Conservation (phyloP, 192 early-diverging fungal species). For the Coemansia sp. region DNA sequence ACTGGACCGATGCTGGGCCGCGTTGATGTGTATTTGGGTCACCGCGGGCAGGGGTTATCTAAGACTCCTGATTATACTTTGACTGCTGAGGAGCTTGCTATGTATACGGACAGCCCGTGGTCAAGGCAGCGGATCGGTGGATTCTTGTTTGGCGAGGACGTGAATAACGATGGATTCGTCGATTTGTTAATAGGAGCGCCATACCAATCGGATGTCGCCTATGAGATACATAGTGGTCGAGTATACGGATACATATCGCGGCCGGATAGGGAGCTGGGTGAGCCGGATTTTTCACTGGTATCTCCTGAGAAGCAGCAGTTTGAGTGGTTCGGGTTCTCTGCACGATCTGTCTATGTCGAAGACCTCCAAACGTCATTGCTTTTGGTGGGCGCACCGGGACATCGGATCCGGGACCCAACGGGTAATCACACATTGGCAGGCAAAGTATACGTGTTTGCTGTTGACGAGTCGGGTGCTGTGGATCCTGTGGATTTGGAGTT, state of each 20-base stretch:
- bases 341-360: constrained; percentile 21
- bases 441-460: constrained; percentile 58
- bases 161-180: constrained; percentile 64
- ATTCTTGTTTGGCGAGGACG: constrained; percentile 61
- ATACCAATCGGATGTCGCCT: constrained; percentile 34
- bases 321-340: constrained; percentile 60
- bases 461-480: neutral
- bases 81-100: constrained; percentile 30
- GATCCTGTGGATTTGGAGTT: constrained; percentile 28
- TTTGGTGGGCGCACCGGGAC: constrained; percentile 63
- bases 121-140: constrained; percentile 38
- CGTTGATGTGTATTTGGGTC: constrained; percentile 73
- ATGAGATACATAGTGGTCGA: constrained; percentile 47
- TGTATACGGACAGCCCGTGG: constrained; percentile 20
- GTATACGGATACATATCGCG: constrained; percentile 53
- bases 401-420: constrained; percentile 17
- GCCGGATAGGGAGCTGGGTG: neutral
- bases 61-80: constrained; percentile 56
- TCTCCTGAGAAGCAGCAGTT: constrained; percentile 39
- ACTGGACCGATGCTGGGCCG: constrained; percentile 54
- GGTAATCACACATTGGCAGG: constrained; percentile 42
- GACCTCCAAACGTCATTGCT: constrained; percentile 24
- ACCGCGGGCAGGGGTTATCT: constrained; percentile 51
- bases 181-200: constrained; percentile 75
- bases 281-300: constrained; percentile 47